Evolutionary conservation across 176 grass and related monocot species (phyloP).

Genomic region (Themeda triandra): DNA sequence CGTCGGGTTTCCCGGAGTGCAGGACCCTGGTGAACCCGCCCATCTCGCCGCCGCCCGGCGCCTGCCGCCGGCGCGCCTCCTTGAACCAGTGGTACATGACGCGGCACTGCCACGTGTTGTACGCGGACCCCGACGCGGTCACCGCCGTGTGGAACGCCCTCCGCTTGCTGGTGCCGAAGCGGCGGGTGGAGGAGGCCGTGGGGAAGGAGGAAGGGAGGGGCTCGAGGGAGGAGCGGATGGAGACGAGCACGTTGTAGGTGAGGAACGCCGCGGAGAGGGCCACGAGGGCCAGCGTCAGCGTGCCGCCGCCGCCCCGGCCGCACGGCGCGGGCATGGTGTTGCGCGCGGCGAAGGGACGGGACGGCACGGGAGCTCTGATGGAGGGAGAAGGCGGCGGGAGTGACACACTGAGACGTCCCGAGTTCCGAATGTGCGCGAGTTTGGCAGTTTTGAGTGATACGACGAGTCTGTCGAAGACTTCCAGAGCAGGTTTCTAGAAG

Average conservation of each 20-base stretch:
- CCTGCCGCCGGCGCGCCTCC: conserved; percentile 28
- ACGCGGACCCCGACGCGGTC: conserved; percentile 62
- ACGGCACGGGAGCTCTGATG: not conserved
- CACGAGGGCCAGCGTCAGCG: conserved; percentile 40
- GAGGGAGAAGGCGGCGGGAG: not conserved
- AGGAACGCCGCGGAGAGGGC: conserved; percentile 45
- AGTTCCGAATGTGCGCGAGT: not conserved
- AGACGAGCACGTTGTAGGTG: conserved; percentile 72
- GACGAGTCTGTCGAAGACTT: too few relatives aligned
- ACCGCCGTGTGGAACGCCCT: conserved; percentile 86
- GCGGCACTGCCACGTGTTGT: conserved; percentile 92
- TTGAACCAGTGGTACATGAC: conserved; percentile 99
- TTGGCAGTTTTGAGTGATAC: not conserved
- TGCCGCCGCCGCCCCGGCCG: conserved; percentile 32
- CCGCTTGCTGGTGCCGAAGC: not conserved
- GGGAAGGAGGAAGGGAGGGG: conserved; percentile 18
- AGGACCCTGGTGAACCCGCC: conserved; percentile 90
- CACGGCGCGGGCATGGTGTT: conserved; percentile 36
- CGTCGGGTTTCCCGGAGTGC: conserved; percentile 75
- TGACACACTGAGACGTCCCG: not conserved
- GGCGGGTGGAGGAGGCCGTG: conserved; percentile 26
- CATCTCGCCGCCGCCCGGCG: conserved; percentile 55
- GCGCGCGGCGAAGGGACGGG: not conserved
- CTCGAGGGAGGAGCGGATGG: conserved; percentile 30
- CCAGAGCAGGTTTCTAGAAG: too few relatives aligned